These are phyloP conservation scores for Capronia americana DNA, from an alignment of 2,329 filamentous ascomycete genomes.

Conservation along the genomic window DNA sequence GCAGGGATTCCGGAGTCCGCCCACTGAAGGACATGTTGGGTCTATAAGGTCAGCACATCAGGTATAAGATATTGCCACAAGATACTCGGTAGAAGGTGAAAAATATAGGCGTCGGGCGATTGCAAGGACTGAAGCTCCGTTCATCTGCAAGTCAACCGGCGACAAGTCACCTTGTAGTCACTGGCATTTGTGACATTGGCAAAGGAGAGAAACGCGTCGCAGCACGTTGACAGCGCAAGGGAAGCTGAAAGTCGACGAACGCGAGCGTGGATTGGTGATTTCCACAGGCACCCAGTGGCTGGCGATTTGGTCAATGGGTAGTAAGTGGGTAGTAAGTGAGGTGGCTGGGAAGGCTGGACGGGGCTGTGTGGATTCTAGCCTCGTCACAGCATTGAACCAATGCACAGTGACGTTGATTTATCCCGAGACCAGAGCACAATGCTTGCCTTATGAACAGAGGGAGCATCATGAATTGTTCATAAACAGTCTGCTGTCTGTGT, in stretches of 20 bases:
- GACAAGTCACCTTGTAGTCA: conserved; percentile 14
- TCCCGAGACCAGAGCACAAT: background rate
- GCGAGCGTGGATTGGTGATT: conserved; percentile 6
- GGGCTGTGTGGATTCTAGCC: conserved; percentile 19
- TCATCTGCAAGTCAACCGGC: background rate
- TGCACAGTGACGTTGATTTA: background rate
- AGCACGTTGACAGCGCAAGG: conserved; percentile 4
- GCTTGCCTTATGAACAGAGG: background rate
- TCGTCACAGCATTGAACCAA: background rate
- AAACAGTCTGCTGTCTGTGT: background rate
- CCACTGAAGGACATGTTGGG: conserved; percentile 67
- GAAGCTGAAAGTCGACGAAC: conserved; percentile 12
- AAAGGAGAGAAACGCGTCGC: background rate
- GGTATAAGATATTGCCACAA: background rate
- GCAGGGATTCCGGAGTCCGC: conserved; percentile 79
- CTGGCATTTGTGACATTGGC: conserved; percentile 12
- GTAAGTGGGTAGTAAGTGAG: conserved; percentile 1
- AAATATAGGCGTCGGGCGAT: background rate
- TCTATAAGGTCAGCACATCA: conserved; percentile 11
- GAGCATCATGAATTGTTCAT: background rate
- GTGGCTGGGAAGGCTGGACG: background rate
- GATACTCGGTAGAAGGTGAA: background rate
- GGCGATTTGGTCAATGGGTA: background rate
- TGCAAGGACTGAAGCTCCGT: conserved; percentile 5
- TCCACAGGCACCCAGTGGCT: conserved; percentile 20